Conservation (phyloP, 208 protist genomes). For the Giardia duodenalis region DNA sequence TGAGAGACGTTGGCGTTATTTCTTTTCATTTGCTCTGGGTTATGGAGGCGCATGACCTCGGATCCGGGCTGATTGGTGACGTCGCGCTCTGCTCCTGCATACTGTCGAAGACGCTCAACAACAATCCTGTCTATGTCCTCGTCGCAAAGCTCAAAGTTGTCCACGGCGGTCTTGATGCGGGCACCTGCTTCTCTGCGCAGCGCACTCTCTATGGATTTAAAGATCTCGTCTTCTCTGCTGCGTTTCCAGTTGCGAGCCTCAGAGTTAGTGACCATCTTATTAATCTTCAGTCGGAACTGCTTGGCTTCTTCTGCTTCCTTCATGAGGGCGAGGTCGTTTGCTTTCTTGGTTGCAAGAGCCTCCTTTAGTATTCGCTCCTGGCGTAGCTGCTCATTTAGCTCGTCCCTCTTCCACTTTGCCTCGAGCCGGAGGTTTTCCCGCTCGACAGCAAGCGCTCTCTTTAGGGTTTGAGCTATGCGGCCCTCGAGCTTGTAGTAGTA, state of each 20-base stretch:
- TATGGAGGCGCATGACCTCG: too few relatives aligned
- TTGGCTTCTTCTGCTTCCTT: not conserved
- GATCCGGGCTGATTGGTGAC: not conserved
- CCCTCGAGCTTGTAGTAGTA: slow-evolving; percentile 6
- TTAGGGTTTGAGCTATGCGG: not conserved
- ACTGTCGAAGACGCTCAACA: not conserved
- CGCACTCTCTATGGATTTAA: not conserved
- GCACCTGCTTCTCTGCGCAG: not conserved
- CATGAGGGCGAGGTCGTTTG: not conserved
- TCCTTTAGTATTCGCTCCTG: not conserved
- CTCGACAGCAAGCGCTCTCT: not conserved
- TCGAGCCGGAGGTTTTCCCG: not conserved
- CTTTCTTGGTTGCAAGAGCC: not conserved
- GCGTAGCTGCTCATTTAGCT: not conserved
- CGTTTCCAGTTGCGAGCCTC: not conserved
- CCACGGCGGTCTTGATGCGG: not conserved
- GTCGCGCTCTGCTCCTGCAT: not conserved
- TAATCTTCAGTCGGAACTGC: not conserved
- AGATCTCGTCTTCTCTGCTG: not conserved
- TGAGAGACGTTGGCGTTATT: too few relatives aligned
- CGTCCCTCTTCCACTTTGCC: not conserved
- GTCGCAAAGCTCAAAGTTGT: not conserved
- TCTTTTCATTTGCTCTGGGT: too few relatives aligned
- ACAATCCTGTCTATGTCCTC: not conserved
- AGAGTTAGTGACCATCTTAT: not conserved